A percentile compares a stretch with the other conserved stretches of the same genome.
These are phyloP conservation scores for Ogataea pignaliae DNA, from an alignment of 805 yeast species.

Conservation along the genomic window DNA sequence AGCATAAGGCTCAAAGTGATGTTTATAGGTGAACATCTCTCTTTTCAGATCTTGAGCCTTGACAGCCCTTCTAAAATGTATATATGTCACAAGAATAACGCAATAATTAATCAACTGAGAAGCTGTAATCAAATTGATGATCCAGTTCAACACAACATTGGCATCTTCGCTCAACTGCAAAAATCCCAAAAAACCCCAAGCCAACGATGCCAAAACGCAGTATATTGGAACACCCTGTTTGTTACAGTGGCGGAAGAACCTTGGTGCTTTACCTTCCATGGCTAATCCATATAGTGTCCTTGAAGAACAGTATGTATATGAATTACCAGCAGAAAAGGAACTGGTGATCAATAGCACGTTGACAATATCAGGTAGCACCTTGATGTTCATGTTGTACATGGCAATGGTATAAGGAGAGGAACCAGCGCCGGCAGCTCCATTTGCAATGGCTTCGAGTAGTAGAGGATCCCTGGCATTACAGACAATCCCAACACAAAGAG, in stretches of 20 bases:
- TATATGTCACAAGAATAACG: constrained; percentile 52
- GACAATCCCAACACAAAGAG: constrained; percentile 42
- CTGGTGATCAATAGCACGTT: constrained; percentile 71
- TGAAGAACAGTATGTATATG: constrained; percentile 69
- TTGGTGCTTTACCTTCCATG: constrained; percentile 67
- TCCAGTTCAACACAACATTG: constrained; percentile 66
- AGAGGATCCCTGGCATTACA: constrained; percentile 39
- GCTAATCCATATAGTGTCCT: constrained; percentile 67
- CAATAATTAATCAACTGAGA: constrained; percentile 63
- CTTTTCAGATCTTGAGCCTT: constrained; percentile 47
- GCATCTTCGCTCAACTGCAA: constrained; percentile 59
- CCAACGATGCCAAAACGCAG: constrained; percentile 47
- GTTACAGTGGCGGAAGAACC: constrained; percentile 55
- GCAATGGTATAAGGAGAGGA: constrained; percentile 79
- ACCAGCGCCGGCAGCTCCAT: constrained; percentile 40
- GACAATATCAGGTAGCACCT: constrained; percentile 65
- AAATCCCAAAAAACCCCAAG: constrained; percentile 66
- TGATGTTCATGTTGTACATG: constrained; percentile 61
- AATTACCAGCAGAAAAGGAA: constrained; percentile 80
- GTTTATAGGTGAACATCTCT: constrained; percentile 41
- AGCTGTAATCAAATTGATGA: constrained; percentile 64
- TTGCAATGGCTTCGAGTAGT: constrained; percentile 30
- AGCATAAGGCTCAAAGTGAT: constrained; percentile 36
- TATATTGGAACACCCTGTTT: constrained; percentile 71
- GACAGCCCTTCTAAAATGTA: constrained; percentile 59